Evolutionary conservation across 169 alveolate species (phyloP).

Genomic region (Cryptosporidium bovis): DNA sequence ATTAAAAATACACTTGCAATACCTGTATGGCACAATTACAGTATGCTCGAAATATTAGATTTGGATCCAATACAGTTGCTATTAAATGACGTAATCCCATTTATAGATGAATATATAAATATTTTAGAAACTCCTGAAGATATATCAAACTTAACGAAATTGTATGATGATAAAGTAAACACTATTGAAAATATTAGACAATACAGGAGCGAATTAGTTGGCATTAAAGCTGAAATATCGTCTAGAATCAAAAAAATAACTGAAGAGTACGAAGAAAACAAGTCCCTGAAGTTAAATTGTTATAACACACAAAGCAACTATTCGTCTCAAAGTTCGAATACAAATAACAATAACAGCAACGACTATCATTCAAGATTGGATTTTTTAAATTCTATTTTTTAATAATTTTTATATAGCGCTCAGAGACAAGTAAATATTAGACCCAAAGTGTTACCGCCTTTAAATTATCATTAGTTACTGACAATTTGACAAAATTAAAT

Average conservation of each 20-base stretch:
- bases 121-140: background rate
- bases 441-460: no score
- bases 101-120: slow-evolving; percentile 3
- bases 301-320: slow-evolving; percentile 2
- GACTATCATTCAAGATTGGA: no score
- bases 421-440: no score
- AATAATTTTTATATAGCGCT: no score
- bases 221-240: slow-evolving; percentile 1
- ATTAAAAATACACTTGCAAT: background rate
- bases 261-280: slow-evolving; percentile 27
- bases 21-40: slow-evolving; percentile 13
- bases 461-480: no score
- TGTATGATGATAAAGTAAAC: background rate
- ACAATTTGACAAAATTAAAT: no score
- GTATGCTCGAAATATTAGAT: slow-evolving; percentile 14
- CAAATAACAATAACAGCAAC: background rate
- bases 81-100: slow-evolving; percentile 7
- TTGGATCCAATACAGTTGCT: slow-evolving; percentile 27
- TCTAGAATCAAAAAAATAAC: slow-evolving; percentile 1
- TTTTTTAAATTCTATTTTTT: no score
- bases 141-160: background rate
- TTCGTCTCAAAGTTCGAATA: slow-evolving; percentile 9
- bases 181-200: background rate
- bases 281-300: background rate
- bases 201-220: background rate